A percentile compares a stretch with the other conserved stretches of the same genome.
phyloP scores from a whole-genome alignment of 306 rosid species.

The Dalbergia cultrata region DNA sequence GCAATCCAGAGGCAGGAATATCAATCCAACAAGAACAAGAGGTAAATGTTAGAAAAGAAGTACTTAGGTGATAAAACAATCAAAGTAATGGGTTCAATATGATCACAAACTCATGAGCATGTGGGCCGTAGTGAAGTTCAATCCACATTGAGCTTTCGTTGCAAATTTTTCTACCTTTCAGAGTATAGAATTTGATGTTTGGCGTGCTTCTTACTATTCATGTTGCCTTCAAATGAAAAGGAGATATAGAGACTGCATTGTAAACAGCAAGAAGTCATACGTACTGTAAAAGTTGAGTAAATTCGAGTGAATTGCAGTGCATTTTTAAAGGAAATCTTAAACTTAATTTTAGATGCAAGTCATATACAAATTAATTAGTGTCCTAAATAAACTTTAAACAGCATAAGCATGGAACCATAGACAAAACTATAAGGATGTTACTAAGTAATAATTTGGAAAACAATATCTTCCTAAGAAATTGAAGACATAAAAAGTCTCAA shows the following conservation, averaged over 20 bases:
- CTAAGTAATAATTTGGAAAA: constrained; percentile 15
- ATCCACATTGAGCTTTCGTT: not conserved
- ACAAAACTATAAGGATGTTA: not conserved
- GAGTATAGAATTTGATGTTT: not conserved
- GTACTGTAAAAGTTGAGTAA: constrained; percentile 3
- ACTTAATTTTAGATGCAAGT: not conserved
- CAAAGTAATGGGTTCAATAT: not conserved
- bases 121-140: not conserved
- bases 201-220: not conserved
- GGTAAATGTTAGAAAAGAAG: constrained; percentile 54
- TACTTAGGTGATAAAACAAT: constrained; percentile 16
- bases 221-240: constrained; percentile 7
- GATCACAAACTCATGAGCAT: not conserved
- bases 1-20: constrained; percentile 67
- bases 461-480: not conserved
- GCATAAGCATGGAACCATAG: constrained; percentile 10
- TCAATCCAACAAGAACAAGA: constrained; percentile 72
- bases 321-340: not conserved
- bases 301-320: not conserved
- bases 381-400: constrained; percentile 19
- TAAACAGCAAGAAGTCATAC: not conserved
- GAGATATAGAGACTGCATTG: not conserved
- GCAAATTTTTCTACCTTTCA: not conserved
- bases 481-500: not conserved
- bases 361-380: constrained; percentile 5